A percentile compares a stretch with the other conserved stretches of the same genome.
These are phyloP conservation scores for Rosa persica DNA, from an alignment of 306 rosid species.

Conservation along the genomic window DNA sequence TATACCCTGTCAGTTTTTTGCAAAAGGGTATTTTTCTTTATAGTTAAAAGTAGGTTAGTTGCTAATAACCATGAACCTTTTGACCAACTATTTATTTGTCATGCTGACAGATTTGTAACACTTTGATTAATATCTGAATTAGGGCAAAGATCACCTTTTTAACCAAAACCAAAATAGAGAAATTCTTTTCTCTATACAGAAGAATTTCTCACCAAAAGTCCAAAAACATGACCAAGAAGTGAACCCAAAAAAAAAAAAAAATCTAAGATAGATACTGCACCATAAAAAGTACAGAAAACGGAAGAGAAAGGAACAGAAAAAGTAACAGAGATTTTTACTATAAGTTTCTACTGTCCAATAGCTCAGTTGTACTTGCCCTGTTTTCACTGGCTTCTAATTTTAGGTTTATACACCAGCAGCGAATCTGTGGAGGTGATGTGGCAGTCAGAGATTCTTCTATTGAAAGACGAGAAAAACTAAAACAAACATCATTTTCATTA, in stretches of 20 bases:
- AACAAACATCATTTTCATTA: slow-evolving; percentile 10
- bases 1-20: not conserved
- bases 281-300: not conserved
- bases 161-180: not conserved
- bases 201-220: not conserved
- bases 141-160: not conserved
- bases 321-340: not conserved
- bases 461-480: not conserved
- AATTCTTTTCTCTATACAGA: too few species aligned
- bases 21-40: not conserved
- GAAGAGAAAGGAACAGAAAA: too few species aligned
- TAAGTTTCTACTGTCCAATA: not conserved
- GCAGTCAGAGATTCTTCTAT: slow-evolving; percentile 15
- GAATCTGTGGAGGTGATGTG: slow-evolving; percentile 29
- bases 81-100: not conserved
- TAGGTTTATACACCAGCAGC: not conserved
- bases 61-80: not conserved
- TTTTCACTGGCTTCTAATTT: not conserved
- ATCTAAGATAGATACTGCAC: not conserved
- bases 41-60: not conserved
- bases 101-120: not conserved
- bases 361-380: not conserved
- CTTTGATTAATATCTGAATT: not conserved
- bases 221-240: not conserved
- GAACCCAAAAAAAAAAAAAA: not conserved